These are phyloP conservation scores for Fusarium proliferatum DNA, from an alignment of 2,329 filamentous ascomycete genomes.

Conservation along the genomic window DNA sequence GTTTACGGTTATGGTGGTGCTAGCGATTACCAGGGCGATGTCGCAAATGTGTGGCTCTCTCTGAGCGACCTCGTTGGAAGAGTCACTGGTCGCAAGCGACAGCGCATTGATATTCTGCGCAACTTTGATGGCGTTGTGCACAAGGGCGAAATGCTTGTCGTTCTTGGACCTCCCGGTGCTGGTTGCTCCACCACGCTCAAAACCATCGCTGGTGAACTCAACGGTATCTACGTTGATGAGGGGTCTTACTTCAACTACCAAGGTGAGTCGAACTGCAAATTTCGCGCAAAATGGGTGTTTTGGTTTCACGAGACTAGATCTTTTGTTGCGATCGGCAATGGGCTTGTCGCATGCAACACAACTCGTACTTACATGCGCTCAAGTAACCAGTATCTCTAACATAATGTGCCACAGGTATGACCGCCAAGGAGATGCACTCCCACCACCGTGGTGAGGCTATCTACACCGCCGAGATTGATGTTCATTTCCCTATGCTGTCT, in stretches of 20 bases:
- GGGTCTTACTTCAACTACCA: conserved; percentile 85
- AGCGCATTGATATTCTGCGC: conserved; percentile 74
- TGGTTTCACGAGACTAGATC: conserved; percentile 9
- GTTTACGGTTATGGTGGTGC: conserved; percentile 74
- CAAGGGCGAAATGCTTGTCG: conserved; percentile 80
- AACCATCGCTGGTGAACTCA: conserved; percentile 83
- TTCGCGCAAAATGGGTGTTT: not conserved
- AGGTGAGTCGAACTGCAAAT: conserved; percentile 55
- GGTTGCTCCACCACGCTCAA: conserved; percentile 89
- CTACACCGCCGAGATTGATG: conserved; percentile 86
- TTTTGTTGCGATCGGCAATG: conserved; percentile 6
- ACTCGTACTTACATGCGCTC: conserved; percentile 1
- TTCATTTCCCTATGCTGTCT: conserved; percentile 80
- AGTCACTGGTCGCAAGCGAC: conserved; percentile 63
- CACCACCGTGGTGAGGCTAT: conserved; percentile 86
- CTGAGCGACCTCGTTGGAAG: conserved; percentile 56
- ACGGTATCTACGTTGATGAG: conserved; percentile 79
- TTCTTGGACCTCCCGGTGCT: conserved; percentile 76
- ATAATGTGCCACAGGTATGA: conserved; percentile 60
- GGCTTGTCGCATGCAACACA: conserved; percentile 15
- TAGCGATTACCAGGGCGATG: conserved; percentile 78
- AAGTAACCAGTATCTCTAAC: conserved; percentile 23
- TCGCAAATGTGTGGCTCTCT: conserved; percentile 70
- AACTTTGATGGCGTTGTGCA: conserved; percentile 75
- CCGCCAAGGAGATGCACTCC: conserved; percentile 79